A percentile compares a stretch with the other conserved stretches of the same genome.
These are phyloP conservation scores for Dryas integrifolia DNA, from an alignment of 331 rosid species.

Conservation along the genomic window DNA sequence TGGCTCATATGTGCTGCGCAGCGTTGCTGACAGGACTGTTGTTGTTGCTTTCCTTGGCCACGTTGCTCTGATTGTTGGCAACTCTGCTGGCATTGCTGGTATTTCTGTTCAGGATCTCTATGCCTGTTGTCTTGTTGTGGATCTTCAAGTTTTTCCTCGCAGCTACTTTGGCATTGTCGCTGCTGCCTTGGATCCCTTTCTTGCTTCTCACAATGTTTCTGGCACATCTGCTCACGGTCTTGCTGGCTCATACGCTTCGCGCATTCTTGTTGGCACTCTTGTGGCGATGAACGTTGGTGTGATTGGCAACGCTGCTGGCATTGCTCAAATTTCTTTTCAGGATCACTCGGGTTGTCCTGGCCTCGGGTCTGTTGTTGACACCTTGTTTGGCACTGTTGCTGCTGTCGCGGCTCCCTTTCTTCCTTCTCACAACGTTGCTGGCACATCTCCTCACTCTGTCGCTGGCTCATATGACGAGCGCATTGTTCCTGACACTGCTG, in stretches of 20 bases:
- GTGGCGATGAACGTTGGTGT: not conserved
- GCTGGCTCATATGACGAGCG: not conserved
- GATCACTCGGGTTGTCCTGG: not conserved
- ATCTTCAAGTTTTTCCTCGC: too few species aligned
- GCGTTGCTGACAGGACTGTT: not conserved
- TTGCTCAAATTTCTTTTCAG: not conserved
- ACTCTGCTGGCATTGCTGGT: constrained; percentile 1
- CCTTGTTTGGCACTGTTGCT: constrained; percentile 12
- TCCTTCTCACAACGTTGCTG: constrained; percentile 11
- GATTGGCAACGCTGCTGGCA: not conserved
- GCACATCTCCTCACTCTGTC: constrained; percentile 6
- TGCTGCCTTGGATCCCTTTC: too few species aligned
- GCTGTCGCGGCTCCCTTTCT: not conserved
- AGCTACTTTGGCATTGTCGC: too few species aligned
- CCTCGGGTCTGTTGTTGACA: not conserved
- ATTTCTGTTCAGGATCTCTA: too few species aligned
- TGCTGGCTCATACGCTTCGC: not conserved
- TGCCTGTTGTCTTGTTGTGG: too few species aligned
- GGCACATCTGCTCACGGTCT: not conserved
- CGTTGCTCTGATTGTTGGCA: constrained; percentile 3
- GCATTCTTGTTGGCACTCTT: not conserved
- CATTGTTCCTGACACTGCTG: not conserved
- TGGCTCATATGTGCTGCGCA: not conserved
- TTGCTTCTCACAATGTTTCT: not conserved
- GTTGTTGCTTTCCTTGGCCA: constrained; percentile 4